Evolutionary conservation across 1,284 basidiomycete genomes (phyloP).

Genomic region (Ceratobasidium sp.): DNA sequence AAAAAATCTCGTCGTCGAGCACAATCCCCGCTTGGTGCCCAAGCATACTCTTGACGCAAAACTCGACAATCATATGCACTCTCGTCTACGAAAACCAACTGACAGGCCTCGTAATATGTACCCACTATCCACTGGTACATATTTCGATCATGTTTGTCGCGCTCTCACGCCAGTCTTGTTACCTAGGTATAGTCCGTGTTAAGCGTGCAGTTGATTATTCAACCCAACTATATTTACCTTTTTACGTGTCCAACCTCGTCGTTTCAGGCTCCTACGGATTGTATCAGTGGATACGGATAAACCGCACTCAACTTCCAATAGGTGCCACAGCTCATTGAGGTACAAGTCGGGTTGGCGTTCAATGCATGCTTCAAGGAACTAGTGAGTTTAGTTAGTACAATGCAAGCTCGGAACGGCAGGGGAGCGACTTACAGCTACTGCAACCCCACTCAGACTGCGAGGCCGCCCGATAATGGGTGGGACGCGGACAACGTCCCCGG

Average conservation of each 20-base stretch:
- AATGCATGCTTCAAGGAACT: background rate
- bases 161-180: slow-evolving; percentile 44
- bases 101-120: background rate
- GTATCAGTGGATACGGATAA: background rate
- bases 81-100: slow-evolving; percentile 25
- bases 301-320: background rate
- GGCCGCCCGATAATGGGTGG: background rate
- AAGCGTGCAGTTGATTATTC: background rate
- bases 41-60: slow-evolving; percentile 34
- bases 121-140: slow-evolving; percentile 32
- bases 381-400: background rate
- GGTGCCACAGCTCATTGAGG: background rate
- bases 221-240: background rate
- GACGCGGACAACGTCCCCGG: background rate
- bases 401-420: background rate
- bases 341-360: background rate
- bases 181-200: slow-evolving; percentile 43
- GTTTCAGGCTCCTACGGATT: background rate
- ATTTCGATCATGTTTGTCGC: slow-evolving; percentile 41
- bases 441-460: background rate
- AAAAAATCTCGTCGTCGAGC: slow-evolving; percentile 32
- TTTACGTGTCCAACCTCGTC: background rate
- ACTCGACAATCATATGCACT: background rate
- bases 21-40: slow-evolving; percentile 36
- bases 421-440: background rate